A percentile compares a stretch with the other conserved stretches of the same genome.
phyloP scores from a whole-genome alignment of 2,329 filamentous ascomycete species.

The Clonostachys chloroleuca region DNA sequence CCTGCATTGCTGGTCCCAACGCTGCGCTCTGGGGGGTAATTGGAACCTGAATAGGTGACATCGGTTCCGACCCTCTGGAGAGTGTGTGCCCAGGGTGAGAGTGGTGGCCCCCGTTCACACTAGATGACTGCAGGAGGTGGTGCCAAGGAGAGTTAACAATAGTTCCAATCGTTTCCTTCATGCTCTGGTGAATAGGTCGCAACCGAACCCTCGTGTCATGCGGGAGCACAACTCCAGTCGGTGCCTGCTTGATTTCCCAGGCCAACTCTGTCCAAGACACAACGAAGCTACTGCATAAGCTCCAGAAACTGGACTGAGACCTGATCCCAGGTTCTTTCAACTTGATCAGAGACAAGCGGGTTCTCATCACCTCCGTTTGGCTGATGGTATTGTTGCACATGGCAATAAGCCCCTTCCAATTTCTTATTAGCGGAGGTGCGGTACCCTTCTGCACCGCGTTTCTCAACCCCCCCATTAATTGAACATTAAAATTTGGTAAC shows the following conservation, averaged over 20 bases:
- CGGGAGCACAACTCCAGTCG: constrained; percentile 48
- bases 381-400: constrained; percentile 68
- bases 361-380: constrained; percentile 68
- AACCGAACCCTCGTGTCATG: constrained; percentile 70
- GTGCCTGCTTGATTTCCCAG: constrained; percentile 49
- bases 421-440: constrained; percentile 54
- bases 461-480: constrained; percentile 61
- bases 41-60: constrained; percentile 40
- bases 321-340: constrained; percentile 78
- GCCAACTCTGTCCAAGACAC: constrained; percentile 66
- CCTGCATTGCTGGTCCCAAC: constrained; percentile 83
- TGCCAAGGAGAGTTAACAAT: constrained; percentile 61
- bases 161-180: constrained; percentile 73
- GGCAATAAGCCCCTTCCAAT: constrained; percentile 67
- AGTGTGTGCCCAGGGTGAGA: constrained; percentile 8
- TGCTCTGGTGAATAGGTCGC: constrained; percentile 74
- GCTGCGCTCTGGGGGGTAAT: constrained; percentile 89
- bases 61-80: constrained; percentile 13
- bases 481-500: constrained; percentile 64
- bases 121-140: constrained; percentile 26
- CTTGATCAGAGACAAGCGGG: constrained; percentile 73
- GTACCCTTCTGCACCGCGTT: constrained; percentile 56
- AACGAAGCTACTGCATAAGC: constrained; percentile 71
- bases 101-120: neutral
- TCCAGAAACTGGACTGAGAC: constrained; percentile 57